Percentiles rank a stretch among this genome's conserved stretches.
These are phyloP conservation scores for Tetradesmus obliquus DNA, from an alignment of 139 green algal species.

Conservation along the genomic window DNA sequence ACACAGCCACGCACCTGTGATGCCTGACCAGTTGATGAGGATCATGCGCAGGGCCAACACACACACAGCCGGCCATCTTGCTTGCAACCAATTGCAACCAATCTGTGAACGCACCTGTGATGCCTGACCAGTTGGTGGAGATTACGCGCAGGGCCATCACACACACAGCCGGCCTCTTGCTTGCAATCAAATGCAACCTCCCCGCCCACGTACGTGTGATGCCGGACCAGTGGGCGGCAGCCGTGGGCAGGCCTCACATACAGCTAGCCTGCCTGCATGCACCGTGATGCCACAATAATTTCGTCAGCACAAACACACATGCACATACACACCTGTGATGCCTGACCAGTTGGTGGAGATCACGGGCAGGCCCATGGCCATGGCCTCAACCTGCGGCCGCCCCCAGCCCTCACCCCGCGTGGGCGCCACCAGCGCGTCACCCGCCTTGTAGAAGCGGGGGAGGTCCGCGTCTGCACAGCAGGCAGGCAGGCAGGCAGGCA, in stretches of 20 bases:
- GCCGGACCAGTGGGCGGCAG: too few relatives aligned
- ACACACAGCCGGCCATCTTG: too few relatives aligned
- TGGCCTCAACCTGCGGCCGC: slow-evolving; percentile 79
- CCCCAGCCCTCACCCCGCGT: slow-evolving; percentile 82
- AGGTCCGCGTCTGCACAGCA: slow-evolving; percentile 46
- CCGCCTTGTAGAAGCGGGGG: slow-evolving; percentile 66
- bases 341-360: slow-evolving; percentile 80
- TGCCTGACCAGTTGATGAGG: too few relatives aligned
- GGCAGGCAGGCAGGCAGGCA: background rate
- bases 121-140: slow-evolving; percentile 75
- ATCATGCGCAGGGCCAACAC: too few relatives aligned
- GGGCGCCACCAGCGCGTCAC: slow-evolving; percentile 85
- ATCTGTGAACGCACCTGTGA: background rate
- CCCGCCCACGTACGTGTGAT: too few relatives aligned
- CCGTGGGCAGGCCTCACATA: too few relatives aligned
- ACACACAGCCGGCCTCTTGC: too few relatives aligned
- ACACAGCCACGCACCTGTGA: too few relatives aligned
- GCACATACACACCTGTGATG: slow-evolving; percentile 38
- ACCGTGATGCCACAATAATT: too few relatives aligned
- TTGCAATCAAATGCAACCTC: too few relatives aligned
- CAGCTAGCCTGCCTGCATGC: too few relatives aligned
- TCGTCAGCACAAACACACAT: background rate
- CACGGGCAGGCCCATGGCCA: slow-evolving; percentile 76
- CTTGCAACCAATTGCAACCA: too few relatives aligned
- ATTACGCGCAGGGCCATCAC: slow-evolving; percentile 74